phyloP scores from a whole-genome alignment of 768 basidiomycete genomes.

The Termitomyces sp. region DNA sequence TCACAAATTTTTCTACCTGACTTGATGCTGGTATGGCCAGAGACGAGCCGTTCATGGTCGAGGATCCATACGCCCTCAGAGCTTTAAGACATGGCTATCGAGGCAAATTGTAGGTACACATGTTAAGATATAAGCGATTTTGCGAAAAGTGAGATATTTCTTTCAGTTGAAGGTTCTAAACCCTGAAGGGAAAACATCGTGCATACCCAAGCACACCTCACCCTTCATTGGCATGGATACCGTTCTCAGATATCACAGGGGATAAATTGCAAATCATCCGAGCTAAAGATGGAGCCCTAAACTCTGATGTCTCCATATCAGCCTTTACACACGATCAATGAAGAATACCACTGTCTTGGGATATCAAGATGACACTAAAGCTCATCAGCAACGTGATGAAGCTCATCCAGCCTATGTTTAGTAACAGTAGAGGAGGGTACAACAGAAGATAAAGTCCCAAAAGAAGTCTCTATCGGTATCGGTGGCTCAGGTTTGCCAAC shows the following conservation, averaged over 20 bases:
- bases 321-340: neutral
- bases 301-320: neutral
- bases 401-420: neutral
- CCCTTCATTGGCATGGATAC: no score
- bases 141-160: neutral
- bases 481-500: neutral
- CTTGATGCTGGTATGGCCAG: neutral
- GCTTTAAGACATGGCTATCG: no score
- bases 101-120: neutral
- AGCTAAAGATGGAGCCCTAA: no score
- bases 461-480: neutral
- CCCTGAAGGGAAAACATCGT: no score
- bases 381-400: conserved; percentile 2
- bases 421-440: neutral
- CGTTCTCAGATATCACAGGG: no score
- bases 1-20: neutral
- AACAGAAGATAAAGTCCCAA: neutral
- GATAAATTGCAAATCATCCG: no score
- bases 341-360: neutral
- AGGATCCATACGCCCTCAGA: no score
- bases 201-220: no score
- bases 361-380: conserved; percentile 1
- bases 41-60: no score
- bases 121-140: neutral
- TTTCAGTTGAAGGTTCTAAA: no score